Percentiles rank a stretch among this genome's conserved stretches.
phyloP scores from a whole-genome alignment of 192 early-diverging fungal species.

The Nowakowskiella sp. region DNA sequence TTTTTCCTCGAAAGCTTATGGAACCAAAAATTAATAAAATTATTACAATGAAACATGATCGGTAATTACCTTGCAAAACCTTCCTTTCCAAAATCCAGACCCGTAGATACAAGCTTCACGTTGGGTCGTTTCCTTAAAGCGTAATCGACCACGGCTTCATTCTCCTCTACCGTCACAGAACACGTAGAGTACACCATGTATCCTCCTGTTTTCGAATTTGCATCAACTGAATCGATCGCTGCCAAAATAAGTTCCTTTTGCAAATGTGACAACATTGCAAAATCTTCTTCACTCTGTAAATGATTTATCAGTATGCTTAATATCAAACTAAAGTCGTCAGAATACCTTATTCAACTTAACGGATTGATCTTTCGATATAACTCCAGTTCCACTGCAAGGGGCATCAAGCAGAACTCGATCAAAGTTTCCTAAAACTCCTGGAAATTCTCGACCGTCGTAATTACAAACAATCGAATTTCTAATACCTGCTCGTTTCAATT shows the following conservation, averaged over 20 bases:
- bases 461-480: constrained; percentile 86
- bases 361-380: constrained; percentile 95
- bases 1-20: constrained; percentile 73
- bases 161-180: constrained; percentile 95
- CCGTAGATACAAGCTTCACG: constrained; percentile 82
- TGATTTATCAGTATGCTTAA: neutral
- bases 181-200: constrained; percentile 98
- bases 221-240: constrained; percentile 96
- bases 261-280: constrained; percentile 81
- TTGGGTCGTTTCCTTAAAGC: constrained; percentile 90
- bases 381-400: constrained; percentile 97
- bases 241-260: constrained; percentile 93
- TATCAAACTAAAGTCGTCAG: neutral
- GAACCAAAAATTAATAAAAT: constrained; percentile 5
- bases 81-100: constrained; percentile 88
- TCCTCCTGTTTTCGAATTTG: constrained; percentile 86
- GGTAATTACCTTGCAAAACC: constrained; percentile 77
- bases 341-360: constrained; percentile 89
- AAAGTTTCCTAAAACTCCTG: constrained; percentile 92
- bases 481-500: constrained; percentile 23
- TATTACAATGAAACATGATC: constrained; percentile 9
- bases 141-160: constrained; percentile 95
- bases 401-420: constrained; percentile 96
- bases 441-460: constrained; percentile 97
- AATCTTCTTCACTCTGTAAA: constrained; percentile 69